Evolutionary conservation across 192 early-diverging fungal genomes (phyloP).

Genomic region (Pilobolus umbonatus): DNA sequence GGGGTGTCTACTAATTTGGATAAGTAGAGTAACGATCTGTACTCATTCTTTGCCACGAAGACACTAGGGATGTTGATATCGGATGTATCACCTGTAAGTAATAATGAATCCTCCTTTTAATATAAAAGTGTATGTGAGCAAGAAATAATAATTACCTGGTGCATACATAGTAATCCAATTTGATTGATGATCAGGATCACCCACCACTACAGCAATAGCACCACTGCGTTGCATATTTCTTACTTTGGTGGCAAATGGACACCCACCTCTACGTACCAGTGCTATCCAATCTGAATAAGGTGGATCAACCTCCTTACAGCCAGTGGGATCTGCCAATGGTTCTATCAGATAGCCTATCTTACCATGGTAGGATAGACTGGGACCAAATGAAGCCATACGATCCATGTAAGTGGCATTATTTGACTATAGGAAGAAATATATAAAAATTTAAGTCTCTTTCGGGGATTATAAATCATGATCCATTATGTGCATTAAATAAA

Average conservation of each 20-base stretch:
- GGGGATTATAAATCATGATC: conserved; percentile 3
- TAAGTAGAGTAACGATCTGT: conserved; percentile 51
- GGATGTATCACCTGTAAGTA: conserved; percentile 61
- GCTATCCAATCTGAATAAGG: conserved; percentile 62
- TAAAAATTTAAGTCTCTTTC: neutral
- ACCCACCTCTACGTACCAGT: conserved; percentile 82
- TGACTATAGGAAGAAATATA: conserved; percentile 28
- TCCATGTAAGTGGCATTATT: conserved; percentile 56
- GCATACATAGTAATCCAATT: conserved; percentile 87
- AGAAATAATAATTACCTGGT: conserved; percentile 36
- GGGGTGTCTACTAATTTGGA: conserved; percentile 26
- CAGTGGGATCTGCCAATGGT: conserved; percentile 43
- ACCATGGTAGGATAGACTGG: conserved; percentile 67
- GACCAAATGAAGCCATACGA: conserved; percentile 84
- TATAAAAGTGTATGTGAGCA: neutral
- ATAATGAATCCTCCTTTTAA: neutral
- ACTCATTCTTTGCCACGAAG: conserved; percentile 74
- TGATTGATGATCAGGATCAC: conserved; percentile 63
- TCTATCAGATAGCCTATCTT: conserved; percentile 61
- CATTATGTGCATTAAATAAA: neutral
- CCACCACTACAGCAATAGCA: conserved; percentile 83
- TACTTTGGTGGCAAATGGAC: conserved; percentile 87
- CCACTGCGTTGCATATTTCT: conserved; percentile 85
- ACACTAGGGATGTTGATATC: conserved; percentile 86
- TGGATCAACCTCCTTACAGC: conserved; percentile 45